Conservation (phyloP, 805 yeast genomes). For the Candida andamanensis region DNA sequence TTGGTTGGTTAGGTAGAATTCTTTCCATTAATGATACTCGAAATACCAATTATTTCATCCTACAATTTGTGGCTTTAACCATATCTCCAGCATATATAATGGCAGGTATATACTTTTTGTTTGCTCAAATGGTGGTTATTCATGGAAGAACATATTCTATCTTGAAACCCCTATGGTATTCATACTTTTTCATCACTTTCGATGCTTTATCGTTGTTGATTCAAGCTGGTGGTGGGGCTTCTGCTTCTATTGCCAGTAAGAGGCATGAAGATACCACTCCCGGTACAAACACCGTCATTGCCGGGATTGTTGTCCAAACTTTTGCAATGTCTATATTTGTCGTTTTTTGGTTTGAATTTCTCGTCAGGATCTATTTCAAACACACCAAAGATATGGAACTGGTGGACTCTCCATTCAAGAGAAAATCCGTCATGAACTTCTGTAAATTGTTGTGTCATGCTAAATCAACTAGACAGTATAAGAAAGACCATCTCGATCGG, state of each 20-base stretch:
- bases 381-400: conserved; percentile 12
- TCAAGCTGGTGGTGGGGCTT: conserved; percentile 39
- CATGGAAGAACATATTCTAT: conserved; percentile 34
- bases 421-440: conserved; percentile 20
- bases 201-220: conserved; percentile 34
- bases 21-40: conserved; percentile 22
- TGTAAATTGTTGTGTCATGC: conserved; percentile 24
- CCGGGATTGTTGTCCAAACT: conserved; percentile 35
- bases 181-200: conserved; percentile 34
- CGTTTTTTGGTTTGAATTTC: conserved; percentile 32
- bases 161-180: conserved; percentile 40
- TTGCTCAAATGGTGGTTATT: conserved; percentile 36
- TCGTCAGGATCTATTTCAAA: conserved; percentile 27
- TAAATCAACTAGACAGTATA: conserved; percentile 19
- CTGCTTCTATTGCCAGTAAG: conserved; percentile 25
- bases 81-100: conserved; percentile 39
- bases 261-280: conserved; percentile 18
- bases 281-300: conserved; percentile 34
- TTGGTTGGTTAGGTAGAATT: conserved; percentile 36
- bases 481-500: conserved; percentile 19
- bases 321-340: conserved; percentile 34
- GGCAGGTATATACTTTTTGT: conserved; percentile 38
- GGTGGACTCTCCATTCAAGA: conserved; percentile 14
- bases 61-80: conserved; percentile 33
- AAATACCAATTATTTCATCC: conserved; percentile 17